Base-by-base conservation (phyloP, 2,329 filamentous ascomycete genomes). In the Botrytis aclada region DNA sequence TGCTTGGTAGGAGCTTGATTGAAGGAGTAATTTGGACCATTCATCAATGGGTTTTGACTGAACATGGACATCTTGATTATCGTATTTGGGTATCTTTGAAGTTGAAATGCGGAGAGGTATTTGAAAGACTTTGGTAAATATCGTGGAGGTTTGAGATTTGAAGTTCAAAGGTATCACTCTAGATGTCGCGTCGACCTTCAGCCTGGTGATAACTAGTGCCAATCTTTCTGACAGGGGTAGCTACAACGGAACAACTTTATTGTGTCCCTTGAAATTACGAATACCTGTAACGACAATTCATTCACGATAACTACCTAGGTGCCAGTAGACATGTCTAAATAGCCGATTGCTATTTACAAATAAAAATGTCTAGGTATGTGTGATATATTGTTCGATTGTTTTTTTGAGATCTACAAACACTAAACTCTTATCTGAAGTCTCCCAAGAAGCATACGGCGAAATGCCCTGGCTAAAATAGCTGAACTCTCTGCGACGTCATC, bases 1-100 rank as follows among this genome's bases (percentile, higher is more conserved):
- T 84, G 83, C 75, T 83, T 83, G 81, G 84, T 85, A 80, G 89
- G 88, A 70, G 85, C 83, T 80, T 91, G 88, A 78, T 86, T 88
- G 84, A 90, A 89, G 75, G 89, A 90, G 84, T 92, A 92, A 85
- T 88, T 90, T 80, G 89, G 88, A 77, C 89, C 89, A 82, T 91
- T 89, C 85, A 90, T 86, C 81, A 90, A 80, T 77, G 89, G 88
- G 82, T 91, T 91, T 83, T 91, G 89, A 84, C 88, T 90, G 84
- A 91, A 91, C 86, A 91, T 89, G 82, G 89, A 85, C 88, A 90
- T 91, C 72, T 79, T 85, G 81, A 69, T 29, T 73, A 74, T 69
- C 20, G 54, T 69, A 51, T 37, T 20, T 39, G 54, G 39, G 32
- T 47, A 60, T 60, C 60, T 45, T 60, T 69, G 71, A 25, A 32